Conservation (phyloP, 768 basidiomycete genomes). For the Cantharellus anzutake region DNA sequence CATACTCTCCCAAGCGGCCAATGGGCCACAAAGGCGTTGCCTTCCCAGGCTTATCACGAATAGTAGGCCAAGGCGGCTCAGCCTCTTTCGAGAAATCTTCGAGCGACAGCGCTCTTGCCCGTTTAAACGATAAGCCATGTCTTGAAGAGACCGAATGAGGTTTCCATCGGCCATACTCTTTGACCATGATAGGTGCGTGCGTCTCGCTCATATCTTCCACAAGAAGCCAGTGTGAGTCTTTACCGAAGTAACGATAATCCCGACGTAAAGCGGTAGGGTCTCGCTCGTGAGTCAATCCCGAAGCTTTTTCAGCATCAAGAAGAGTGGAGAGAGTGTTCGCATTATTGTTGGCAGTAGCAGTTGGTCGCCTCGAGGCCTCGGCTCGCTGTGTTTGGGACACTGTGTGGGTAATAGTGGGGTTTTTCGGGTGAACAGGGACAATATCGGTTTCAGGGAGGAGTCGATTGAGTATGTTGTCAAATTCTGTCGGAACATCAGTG, state of each 20-base stretch:
- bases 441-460: constrained; percentile 14
- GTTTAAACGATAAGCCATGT: neutral
- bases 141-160: constrained; percentile 15
- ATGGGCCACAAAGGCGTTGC: constrained; percentile 6
- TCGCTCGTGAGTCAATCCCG: constrained; percentile 74
- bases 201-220: constrained; percentile 81
- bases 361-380: neutral
- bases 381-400: neutral
- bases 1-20: constrained; percentile 17
- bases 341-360: neutral
- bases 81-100: neutral
- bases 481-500: constrained; percentile 14
- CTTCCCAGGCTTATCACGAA: neutral
- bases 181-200: constrained; percentile 63
- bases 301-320: constrained; percentile 58
- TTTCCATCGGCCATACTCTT: constrained; percentile 53
- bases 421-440: constrained; percentile 16
- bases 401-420: constrained; percentile 17
- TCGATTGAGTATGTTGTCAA: constrained; percentile 17
- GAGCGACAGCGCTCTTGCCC: neutral
- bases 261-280: constrained; percentile 77
- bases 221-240: constrained; percentile 58
- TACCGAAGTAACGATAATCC: constrained; percentile 74
- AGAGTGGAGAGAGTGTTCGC: constrained; percentile 19
- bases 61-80: neutral